Base-by-base conservation (phyloP, 345 rosid species). In the Clarkia xantiana region DNA sequence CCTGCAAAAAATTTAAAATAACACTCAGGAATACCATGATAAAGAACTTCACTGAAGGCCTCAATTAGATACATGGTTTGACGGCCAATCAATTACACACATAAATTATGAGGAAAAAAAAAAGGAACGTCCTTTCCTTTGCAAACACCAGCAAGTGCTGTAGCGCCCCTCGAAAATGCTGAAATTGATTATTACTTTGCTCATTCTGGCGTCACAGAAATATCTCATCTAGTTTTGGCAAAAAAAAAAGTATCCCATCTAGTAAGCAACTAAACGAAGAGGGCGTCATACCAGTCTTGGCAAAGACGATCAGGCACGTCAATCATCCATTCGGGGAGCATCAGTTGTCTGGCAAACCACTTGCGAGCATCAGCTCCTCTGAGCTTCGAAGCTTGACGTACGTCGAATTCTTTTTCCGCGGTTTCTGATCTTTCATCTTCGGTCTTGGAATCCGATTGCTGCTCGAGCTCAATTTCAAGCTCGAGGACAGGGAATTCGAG, bases 311-410 rank as follows among this genome's bases (percentile, higher is more conserved):
- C 86, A 40, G 97, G 97, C 29, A 86, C 78, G 64, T 86, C 95
- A 68, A 90, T 86, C 84, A 86, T 90, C 95, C 97, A 90, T 56
- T 86, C 97, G 2, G 84, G 97, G 15, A 82, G 79, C 96, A 90
- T 83, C 22, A 90, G 65, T 80, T 82, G 94, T n/a, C 64, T 70
- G 0, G 97, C 91, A 62, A 90, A 86, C 84, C 81, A 85, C 55
- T 77, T 79, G 42, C 95, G 86, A 52, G 73, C 81, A 49, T 83
- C 84, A 0, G 74, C 71, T 55, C 95, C 91, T 79, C 67, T 75
- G 20, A 82, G 80, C 56, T 51, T 82, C 46, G 91, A 79, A 53
- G 94, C 86, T 19, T 71, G 80, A 7, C 78, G 71, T 54, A 82
- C 65, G 46, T 80, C 77, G 42, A 86, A 64, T 58, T 72, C 81